These are phyloP conservation scores for Corylus heterophylla DNA, from an alignment of 306 rosid species.

Conservation along the genomic window DNA sequence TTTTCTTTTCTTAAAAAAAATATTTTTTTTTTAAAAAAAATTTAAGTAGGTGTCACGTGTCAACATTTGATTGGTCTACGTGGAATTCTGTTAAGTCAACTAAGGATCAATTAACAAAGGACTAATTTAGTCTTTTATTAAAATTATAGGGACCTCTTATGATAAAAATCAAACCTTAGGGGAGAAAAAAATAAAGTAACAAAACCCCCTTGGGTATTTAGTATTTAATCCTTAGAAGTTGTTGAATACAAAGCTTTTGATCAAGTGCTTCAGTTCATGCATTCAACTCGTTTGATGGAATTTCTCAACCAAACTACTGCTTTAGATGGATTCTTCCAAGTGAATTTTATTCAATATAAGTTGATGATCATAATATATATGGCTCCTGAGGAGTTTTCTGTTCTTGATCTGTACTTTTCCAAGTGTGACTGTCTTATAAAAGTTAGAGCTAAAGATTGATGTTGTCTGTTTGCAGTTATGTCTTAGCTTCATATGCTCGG, in stretches of 20 bases:
- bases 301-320: not conserved
- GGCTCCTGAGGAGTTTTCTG: not conserved
- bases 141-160: no score
- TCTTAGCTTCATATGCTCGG: conserved; percentile 69
- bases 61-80: no score
- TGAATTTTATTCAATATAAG: not conserved
- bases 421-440: not conserved
- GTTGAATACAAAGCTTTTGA: not conserved
- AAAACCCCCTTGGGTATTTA: no score
- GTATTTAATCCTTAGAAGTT: no score
- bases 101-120: no score
- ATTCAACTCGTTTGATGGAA: not conserved
- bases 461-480: conserved; percentile 51
- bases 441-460: conserved; percentile 24
- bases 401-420: not conserved
- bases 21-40: no score
- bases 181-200: no score
- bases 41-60: no score
- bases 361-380: not conserved
- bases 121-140: no score
- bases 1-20: no score
- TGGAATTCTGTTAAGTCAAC: no score
- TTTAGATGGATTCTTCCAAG: not conserved
- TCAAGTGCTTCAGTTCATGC: not conserved
- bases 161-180: no score